Conservation (phyloP, 257 asterid genomes). For the Cinchona pubescens region DNA sequence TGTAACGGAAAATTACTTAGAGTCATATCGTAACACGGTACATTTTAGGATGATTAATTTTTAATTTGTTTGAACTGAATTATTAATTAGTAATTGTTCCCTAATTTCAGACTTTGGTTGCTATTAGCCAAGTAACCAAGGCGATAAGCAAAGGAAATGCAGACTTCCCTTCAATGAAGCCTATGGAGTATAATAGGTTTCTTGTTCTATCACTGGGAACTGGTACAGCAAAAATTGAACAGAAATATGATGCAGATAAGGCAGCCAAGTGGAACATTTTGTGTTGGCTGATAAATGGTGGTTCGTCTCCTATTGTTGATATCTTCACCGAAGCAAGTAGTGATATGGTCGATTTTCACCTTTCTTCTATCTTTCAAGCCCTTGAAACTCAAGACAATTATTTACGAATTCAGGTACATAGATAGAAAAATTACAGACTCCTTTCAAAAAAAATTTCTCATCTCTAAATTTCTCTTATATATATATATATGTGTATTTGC, state of each 20-base stretch:
- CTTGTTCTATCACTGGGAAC: constrained; percentile 21
- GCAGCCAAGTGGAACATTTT: constrained; percentile 24
- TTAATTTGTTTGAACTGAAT: not conserved
- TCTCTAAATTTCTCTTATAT: too few species aligned
- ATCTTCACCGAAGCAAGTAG: constrained; percentile 36
- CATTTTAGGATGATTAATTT: too few species aligned
- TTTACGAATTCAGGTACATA: constrained; percentile 22
- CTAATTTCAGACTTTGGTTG: constrained; percentile 41
- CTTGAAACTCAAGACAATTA: constrained; percentile 11
- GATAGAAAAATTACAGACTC: too few species aligned
- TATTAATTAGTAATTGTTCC: not conserved
- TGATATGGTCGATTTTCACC: constrained; percentile 48
- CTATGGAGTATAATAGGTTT: constrained; percentile 33
- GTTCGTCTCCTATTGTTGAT: constrained; percentile 40
- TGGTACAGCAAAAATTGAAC: constrained; percentile 12
- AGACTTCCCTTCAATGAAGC: constrained; percentile 25
- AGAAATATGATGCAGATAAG: constrained; percentile 10
- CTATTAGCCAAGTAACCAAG: constrained; percentile 33
- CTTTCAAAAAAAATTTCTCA: too few species aligned
- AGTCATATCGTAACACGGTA: too few species aligned
- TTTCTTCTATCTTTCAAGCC: constrained; percentile 37
- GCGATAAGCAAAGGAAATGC: constrained; percentile 23
- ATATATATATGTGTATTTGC: too few species aligned
- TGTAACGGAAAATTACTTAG: too few species aligned
- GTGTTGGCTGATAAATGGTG: constrained; percentile 33